A percentile compares a stretch with the other conserved stretches of the same genome.
phyloP scores from a whole-genome alignment of 164 flowering plant genomes.

The Chimonanthus praecox region DNA sequence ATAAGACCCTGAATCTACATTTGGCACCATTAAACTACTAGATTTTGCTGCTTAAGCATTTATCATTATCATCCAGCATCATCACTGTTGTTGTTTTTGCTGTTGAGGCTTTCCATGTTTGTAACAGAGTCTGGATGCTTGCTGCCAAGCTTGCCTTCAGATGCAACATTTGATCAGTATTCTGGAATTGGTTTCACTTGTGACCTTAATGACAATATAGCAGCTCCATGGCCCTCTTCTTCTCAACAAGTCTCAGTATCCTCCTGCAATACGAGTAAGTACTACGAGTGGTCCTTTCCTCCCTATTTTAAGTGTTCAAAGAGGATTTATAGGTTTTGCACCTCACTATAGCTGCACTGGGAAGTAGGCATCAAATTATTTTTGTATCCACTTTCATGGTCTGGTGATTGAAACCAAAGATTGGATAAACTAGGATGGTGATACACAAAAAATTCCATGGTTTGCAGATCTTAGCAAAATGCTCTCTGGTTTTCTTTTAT shows the following conservation, averaged over 20 bases:
- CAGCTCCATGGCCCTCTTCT: slow-evolving; percentile 88
- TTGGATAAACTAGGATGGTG: background rate
- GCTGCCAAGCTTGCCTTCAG: slow-evolving; percentile 93
- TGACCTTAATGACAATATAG: slow-evolving; percentile 95
- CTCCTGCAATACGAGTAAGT: slow-evolving; percentile 85
- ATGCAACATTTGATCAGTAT: slow-evolving; percentile 65
- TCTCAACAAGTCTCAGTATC: slow-evolving; percentile 54
- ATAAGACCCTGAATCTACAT: too few relatives aligned
- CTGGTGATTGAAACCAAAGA: background rate
- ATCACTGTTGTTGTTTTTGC: background rate
- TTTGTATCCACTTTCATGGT: background rate
- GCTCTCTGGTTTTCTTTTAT: too few relatives aligned
- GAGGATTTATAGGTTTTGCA: background rate
- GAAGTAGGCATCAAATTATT: too few relatives aligned
- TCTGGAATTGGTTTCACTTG: slow-evolving; percentile 84
- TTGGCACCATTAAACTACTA: too few relatives aligned
- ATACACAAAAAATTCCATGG: too few relatives aligned
- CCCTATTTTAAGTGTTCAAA: background rate
- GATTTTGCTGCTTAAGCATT: too few relatives aligned
- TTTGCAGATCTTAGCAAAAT: too few relatives aligned
- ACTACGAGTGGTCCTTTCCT: background rate
- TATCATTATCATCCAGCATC: too few relatives aligned
- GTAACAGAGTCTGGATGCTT: slow-evolving; percentile 79
- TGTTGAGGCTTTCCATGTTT: slow-evolving; percentile 4
- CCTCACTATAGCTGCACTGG: too few relatives aligned